phyloP scores from a whole-genome alignment of 495 filamentous ascomycete genomes.

The Hypoxylon lenormandii region DNA sequence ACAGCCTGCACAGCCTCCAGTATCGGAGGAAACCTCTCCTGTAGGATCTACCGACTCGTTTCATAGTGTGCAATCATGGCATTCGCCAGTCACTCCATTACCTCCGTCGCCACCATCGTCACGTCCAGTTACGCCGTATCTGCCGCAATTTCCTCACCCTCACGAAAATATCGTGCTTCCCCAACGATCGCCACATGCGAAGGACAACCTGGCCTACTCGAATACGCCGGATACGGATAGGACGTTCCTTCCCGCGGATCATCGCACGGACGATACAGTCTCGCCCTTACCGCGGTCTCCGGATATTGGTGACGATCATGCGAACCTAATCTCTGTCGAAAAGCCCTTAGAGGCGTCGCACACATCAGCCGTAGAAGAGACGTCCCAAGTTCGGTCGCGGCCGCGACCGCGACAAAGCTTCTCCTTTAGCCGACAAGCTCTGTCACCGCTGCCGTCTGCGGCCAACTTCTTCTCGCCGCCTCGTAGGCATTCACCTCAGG shows the following conservation, averaged over 20 bases:
- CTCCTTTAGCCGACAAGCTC: constrained; percentile 67
- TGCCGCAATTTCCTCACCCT: constrained; percentile 48
- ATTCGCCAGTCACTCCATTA: constrained; percentile 61
- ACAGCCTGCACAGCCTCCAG: constrained; percentile 28
- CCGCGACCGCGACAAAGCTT: constrained; percentile 48
- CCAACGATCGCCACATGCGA: constrained; percentile 39
- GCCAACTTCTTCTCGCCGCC: constrained; percentile 73
- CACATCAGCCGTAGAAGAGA: constrained; percentile 29
- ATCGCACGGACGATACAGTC: constrained; percentile 19
- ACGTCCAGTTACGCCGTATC: constrained; percentile 54
- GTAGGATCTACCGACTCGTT: constrained; percentile 57
- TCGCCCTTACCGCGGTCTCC: constrained; percentile 25
- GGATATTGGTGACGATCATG: constrained; percentile 6
- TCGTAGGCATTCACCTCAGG: constrained; percentile 46
- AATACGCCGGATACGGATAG: constrained; percentile 53
- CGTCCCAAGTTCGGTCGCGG: constrained; percentile 19
- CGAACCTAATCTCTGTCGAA: constrained; percentile 6
- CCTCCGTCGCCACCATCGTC: constrained; percentile 63
- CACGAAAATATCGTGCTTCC: constrained; percentile 52
- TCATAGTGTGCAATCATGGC: constrained; percentile 70
- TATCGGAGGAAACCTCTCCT: constrained; percentile 45
- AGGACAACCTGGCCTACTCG: constrained; percentile 60
- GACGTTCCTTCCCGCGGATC: constrained; percentile 25
- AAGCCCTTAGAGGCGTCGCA: constrained; percentile 13
- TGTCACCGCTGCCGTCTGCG: constrained; percentile 77